These are phyloP conservation scores for Bruguiera gymnorhiza DNA, from an alignment of 345 rosid genomes.

Conservation along the genomic window DNA sequence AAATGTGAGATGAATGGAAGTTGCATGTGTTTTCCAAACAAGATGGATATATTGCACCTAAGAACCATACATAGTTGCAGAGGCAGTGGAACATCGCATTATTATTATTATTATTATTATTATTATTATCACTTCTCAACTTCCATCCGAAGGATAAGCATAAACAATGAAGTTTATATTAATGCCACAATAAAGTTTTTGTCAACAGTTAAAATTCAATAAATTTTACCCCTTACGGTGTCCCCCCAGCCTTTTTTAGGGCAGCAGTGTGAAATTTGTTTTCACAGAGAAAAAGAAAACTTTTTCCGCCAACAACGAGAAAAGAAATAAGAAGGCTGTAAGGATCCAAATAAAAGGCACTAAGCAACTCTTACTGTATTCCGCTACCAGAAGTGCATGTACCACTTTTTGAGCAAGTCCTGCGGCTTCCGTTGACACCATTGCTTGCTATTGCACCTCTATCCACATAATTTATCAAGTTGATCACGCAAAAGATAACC, in stretches of 20 bases:
- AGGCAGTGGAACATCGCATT: background rate
- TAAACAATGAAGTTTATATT: too few relatives aligned
- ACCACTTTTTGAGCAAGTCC: slow-evolving; percentile 58
- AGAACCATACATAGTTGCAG: too few relatives aligned
- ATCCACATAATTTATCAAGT: slow-evolving; percentile 78
- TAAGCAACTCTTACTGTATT: slow-evolving; percentile 70
- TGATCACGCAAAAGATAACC: slow-evolving; percentile 71
- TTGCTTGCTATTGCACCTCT: slow-evolving; percentile 97
- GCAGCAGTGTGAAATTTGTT: too few relatives aligned
- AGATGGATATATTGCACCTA: background rate
- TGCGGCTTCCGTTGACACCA: slow-evolving; percentile 82
- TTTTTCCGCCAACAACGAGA: background rate
- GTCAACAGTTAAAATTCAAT: too few relatives aligned
- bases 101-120: background rate
- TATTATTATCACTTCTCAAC: background rate
- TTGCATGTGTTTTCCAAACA: background rate
- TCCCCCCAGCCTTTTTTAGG: too few relatives aligned
- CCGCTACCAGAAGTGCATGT: slow-evolving; percentile 77
- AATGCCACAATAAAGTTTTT: too few relatives aligned
- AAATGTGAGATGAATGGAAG: background rate
- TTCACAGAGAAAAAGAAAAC: too few relatives aligned
- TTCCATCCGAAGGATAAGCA: background rate
- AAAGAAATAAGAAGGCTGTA: background rate
- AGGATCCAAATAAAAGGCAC: slow-evolving; percentile 5
- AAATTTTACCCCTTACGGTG: too few relatives aligned